phyloP scores from a whole-genome alignment of 1,284 basidiomycete species.

The Bjerkandera adusta region DNA sequence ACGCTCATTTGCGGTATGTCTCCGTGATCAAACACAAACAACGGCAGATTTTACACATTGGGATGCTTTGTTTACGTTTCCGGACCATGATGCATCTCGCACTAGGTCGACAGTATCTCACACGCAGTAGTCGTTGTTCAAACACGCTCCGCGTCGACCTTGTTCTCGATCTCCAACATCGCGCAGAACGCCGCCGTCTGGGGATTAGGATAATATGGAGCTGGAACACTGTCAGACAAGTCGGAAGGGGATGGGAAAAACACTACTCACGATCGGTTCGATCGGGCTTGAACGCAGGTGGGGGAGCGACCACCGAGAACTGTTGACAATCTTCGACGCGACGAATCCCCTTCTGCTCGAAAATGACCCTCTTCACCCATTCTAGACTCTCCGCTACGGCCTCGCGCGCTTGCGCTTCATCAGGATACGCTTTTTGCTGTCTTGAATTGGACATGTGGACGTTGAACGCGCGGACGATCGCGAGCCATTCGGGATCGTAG shows the following conservation, averaged over 20 bases:
- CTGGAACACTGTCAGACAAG: conserved; percentile 37
- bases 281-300: conserved; percentile 41
- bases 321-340: conserved; percentile 60
- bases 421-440: conserved; percentile 57
- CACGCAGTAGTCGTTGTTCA: no score
- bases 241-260: no score
- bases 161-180: conserved; percentile 80
- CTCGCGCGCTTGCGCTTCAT: conserved; percentile 50
- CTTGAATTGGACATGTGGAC: conserved; percentile 64
- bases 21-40: no score
- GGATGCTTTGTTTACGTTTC: no score
- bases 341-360: conserved; percentile 27
- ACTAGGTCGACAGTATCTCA: no score
- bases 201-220: conserved; percentile 82
- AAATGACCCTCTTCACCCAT: conserved; percentile 63
- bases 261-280: conserved; percentile 45
- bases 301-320: conserved; percentile 77
- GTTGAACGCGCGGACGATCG: conserved; percentile 86
- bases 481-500: conserved; percentile 92
- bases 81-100: no score
- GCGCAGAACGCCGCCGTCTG: conserved; percentile 88
- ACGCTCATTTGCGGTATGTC: no score
- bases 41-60: no score
- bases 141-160: conserved; percentile 66
- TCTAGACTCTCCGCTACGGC: conserved; percentile 62